Evolutionary conservation across 805 yeast genomes (phyloP).

Genomic region (Zygoascus biomembranicola): DNA sequence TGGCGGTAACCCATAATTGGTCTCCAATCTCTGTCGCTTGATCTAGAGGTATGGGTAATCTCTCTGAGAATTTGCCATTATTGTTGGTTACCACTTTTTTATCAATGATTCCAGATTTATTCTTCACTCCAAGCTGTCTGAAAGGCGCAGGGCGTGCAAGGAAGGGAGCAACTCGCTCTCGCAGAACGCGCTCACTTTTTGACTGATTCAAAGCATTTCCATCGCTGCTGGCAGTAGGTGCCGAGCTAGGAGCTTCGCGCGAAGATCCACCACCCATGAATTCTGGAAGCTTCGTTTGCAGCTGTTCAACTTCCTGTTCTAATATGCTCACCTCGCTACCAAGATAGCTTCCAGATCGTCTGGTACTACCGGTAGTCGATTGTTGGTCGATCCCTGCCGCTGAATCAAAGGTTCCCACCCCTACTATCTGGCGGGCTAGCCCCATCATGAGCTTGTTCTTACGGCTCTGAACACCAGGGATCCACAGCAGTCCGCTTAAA

Average conservation of each 20-base stretch:
- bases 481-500: constrained; percentile 61
- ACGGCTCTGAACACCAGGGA: constrained; percentile 63
- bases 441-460: constrained; percentile 64
- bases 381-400: not conserved
- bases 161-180: constrained; percentile 60
- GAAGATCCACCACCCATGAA: not conserved
- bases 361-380: not conserved
- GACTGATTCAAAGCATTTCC: not conserved
- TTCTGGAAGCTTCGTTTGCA: not conserved
- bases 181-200: constrained; percentile 31
- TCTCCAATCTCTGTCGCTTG: not conserved
- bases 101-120: constrained; percentile 21
- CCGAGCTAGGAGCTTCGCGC: not conserved
- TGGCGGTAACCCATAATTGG: not conserved
- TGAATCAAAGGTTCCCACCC: constrained; percentile 17
- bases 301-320: not conserved
- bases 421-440: constrained; percentile 59
- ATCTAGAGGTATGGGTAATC: constrained; percentile 35
- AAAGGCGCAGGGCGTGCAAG: constrained; percentile 58
- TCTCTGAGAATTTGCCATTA: constrained; percentile 56
- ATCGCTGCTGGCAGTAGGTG: not conserved
- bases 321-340: not conserved
- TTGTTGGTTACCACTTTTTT: constrained; percentile 40
- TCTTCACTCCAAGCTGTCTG: constrained; percentile 48
- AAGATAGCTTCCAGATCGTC: not conserved